Evolutionary conservation across 1,139 yeast genomes (phyloP), one percentile per base, ranked within the genome.

Genomic region (Schwanniomyces etchellsii): DNA sequence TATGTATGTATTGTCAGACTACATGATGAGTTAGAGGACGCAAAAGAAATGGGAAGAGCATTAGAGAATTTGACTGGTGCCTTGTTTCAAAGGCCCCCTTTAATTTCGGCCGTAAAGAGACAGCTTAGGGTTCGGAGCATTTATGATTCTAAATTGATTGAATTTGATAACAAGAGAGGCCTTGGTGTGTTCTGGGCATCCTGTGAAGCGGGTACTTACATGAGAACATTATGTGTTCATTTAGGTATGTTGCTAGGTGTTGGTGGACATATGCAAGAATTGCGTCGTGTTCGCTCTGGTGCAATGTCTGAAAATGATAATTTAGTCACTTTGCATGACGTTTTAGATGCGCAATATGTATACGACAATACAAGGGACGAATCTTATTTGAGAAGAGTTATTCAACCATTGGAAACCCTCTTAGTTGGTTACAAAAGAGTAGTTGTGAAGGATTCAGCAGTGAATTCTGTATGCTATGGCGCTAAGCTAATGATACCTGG

Each of bases 201-300:
- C 28, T 91, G 98, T 76, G 98, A 91, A 72, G 98, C 98, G 39
- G 98, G 98, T 64, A 91, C 98, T 42, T 91, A 91, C 68, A 91
- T 91, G 96, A 84, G 98, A 77, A 91, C 98, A 33, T 71, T 91
- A 51, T 91, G 98, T 80, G 98, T 91, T 39, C 98, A 91, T 63
- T 71, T 91, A 54, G 98, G 98, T 70, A 89, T 91, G 95, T 73
- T 91, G 39, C 74, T 91, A 47, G 96, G 97, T 50, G 97, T 88
- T 48, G 98, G 98, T 60, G 98, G 97, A 48, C 98, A 91, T 67
- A 91, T 91, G 98, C 98, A 91, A 74, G 98, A 91, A 67, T 81
- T 91, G 52, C 88, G 98, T 69, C 89, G 98, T 74, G 98, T 91
- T 42, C 82, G 98, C 68, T 85, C 96, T 26, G 98, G 98, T 56